Base-by-base conservation (phyloP, 139 green algal genomes). In the Chlamydomonas eustigma region DNA sequence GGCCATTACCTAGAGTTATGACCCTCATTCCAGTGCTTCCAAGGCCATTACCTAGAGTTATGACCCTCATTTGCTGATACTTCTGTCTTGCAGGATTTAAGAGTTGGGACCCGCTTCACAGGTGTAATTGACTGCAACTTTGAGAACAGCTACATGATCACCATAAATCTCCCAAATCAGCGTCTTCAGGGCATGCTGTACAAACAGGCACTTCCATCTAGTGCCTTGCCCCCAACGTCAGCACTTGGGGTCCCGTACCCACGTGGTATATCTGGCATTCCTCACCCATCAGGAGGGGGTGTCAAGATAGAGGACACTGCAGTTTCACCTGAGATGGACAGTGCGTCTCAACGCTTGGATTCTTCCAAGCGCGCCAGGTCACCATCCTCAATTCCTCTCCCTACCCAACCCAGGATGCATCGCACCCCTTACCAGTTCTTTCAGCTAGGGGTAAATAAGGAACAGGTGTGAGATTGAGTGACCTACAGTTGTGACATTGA, bases 111-210 rank as follows among this genome's bases (percentile, higher is more conserved):
- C 3, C 65, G 24, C 3, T 73, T 73, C 34, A 51, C 65, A 3
- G 65, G 65, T 12, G 30, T 39, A 18, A 50, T 73, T 25, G 65
- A 73, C 30, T 34, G 32, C 65, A 37, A 31, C 12, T 73, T 73
- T 39, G 65, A 73, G 5, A 32, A 44, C 4, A 34, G 65, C 65
- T 73, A 73, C 65, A 51, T 51, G 32, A 73, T 73, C 65, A 73
- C 65, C 33, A 18, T 73, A 8, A 50, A 39, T 18, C n/a, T 73
- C 33, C 32, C 32, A 3, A 73, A 39, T 39, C 65, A 73, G 34
- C n/a, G n/a, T 5, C 3, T 73, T 8, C 8, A 73, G 65, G 65
- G 65, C 12, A 73, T 73, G 12, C 34, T 73, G 4, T 73, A 68
- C 52, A 68, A 68, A 28, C 52, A 68, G 52, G 52, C 52, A 12